A percentile compares a stretch with the other conserved stretches of the same genome.
These are phyloP conservation scores for Vaccinium darrowii DNA, from an alignment of 148 eudicot genomes.

Conservation along the genomic window DNA sequence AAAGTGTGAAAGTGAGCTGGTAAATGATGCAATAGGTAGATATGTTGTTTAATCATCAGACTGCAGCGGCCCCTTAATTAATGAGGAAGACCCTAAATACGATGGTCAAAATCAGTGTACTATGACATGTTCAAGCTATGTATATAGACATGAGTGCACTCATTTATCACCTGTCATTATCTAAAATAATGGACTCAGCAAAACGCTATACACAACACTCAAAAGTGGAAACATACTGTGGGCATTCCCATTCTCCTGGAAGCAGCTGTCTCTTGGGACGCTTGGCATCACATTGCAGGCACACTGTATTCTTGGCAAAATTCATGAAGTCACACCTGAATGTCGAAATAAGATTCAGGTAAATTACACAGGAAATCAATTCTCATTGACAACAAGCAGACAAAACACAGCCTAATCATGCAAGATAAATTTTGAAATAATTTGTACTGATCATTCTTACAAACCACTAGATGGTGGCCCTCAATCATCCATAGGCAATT, in stretches of 20 bases:
- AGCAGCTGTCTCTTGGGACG: conserved; percentile 96
- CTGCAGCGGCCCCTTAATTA: background rate
- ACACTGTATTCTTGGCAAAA: conserved; percentile 87
- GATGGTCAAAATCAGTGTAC: conserved; percentile 1
- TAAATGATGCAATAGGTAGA: background rate
- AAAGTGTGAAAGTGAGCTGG: background rate
- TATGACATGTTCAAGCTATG: background rate
- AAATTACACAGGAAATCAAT: conserved; percentile 7
- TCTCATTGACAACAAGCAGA: background rate
- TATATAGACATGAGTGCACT: background rate
- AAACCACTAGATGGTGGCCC: background rate
- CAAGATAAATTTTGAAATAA: background rate
- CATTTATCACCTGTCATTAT: background rate
- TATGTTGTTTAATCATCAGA: background rate
- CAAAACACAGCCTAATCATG: background rate
- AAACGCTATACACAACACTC: background rate
- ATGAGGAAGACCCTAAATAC: background rate
- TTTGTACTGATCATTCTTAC: background rate
- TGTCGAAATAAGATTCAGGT: conserved; percentile 19
- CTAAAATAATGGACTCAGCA: conserved; percentile 1
- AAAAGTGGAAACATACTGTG: conserved; percentile 63
- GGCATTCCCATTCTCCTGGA: conserved; percentile 99
- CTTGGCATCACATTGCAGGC: conserved; percentile 94
- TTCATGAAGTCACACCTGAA: conserved; percentile 98
- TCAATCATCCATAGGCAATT: background rate